A percentile compares a stretch with the other conserved stretches of the same genome.
These are phyloP conservation scores for Cryptococcus sp. DNA, from an alignment of 1,284 basidiomycete genomes.

Conservation along the genomic window DNA sequence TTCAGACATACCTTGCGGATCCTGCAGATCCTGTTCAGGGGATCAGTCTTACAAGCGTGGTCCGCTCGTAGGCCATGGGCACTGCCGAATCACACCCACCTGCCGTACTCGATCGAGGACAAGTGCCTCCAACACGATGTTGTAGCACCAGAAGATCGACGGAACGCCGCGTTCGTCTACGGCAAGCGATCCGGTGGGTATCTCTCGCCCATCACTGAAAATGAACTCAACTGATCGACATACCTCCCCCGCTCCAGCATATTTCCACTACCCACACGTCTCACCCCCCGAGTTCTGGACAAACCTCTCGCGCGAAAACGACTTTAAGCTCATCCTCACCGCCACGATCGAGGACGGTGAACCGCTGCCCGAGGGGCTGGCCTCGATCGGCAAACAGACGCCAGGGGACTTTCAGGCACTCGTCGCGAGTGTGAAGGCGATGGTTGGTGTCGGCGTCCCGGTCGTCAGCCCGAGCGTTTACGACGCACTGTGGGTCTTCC, in stretches of 20 bases:
- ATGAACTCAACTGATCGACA: too few relatives aligned
- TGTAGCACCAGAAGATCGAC: slow-evolving; percentile 16
- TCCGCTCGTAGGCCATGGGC: slow-evolving; percentile 6
- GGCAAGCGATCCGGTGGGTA: slow-evolving; percentile 36
- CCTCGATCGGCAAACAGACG: slow-evolving; percentile 19
- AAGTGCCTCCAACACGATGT: slow-evolving; percentile 3
- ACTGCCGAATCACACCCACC: slow-evolving; percentile 10
- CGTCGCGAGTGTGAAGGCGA: slow-evolving; percentile 28
- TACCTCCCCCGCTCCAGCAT: slow-evolving; percentile 11
- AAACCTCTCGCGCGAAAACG: slow-evolving; percentile 8
- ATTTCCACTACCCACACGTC: slow-evolving; percentile 19
- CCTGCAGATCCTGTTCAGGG: neutral
- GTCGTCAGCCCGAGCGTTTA: slow-evolving; percentile 39
- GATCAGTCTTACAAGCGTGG: too few relatives aligned
- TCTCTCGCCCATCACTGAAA: neutral
- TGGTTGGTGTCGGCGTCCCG: slow-evolving; percentile 41
- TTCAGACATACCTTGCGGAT: neutral
- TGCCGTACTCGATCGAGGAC: slow-evolving; percentile 19
- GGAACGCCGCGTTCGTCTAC: slow-evolving; percentile 32
- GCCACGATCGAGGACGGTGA: slow-evolving; percentile 23
- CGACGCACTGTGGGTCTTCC: slow-evolving; percentile 32
- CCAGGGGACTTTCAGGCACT: slow-evolving; percentile 29
- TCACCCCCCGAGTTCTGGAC: slow-evolving; percentile 24
- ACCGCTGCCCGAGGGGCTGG: slow-evolving; percentile 36
- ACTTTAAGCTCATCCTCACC: slow-evolving; percentile 27